Conservation (phyloP, 73 alveolate genomes). For the Blepharisma stoltei region DNA sequence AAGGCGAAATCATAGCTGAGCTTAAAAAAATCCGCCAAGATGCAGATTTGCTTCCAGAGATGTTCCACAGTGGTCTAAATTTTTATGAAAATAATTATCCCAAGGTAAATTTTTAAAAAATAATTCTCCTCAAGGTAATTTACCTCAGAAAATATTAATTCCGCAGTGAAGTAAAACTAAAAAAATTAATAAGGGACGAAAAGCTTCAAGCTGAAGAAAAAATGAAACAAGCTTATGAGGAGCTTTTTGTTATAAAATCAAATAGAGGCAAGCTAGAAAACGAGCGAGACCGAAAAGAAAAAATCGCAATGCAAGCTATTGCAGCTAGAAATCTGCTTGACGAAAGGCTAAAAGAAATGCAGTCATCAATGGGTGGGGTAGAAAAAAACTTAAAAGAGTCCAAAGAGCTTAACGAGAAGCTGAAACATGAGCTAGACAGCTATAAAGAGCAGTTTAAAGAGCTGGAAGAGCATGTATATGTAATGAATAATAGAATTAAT, state of each 20-base stretch:
- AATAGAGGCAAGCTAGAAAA: slow-evolving; percentile 58
- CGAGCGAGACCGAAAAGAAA: slow-evolving; percentile 63
- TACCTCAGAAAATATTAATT: no score
- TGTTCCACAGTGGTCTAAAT: slow-evolving; percentile 75
- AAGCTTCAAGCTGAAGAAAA: slow-evolving; percentile 62
- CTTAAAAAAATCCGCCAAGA: slow-evolving; percentile 56
- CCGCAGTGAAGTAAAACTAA: slow-evolving; percentile 64
- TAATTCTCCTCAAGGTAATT: no score
- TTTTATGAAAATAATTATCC: no score
- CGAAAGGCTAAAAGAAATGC: not conserved
- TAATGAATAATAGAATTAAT: slow-evolving; percentile 61
- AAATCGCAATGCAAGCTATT: slow-evolving; percentile 62
- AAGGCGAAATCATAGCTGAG: slow-evolving; percentile 56
- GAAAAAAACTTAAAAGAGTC: slow-evolving; percentile 33
- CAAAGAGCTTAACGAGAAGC: slow-evolving; percentile 37
- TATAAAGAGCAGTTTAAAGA: slow-evolving; percentile 61
- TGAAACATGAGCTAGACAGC: slow-evolving; percentile 50
- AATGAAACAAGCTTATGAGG: slow-evolving; percentile 52
- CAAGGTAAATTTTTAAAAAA: no score
- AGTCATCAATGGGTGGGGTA: slow-evolving; percentile 36
- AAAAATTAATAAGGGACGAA: slow-evolving; percentile 55
- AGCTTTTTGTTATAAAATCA: slow-evolving; percentile 12
- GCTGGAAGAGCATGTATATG: slow-evolving; percentile 52
- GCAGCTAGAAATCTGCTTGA: slow-evolving; percentile 66
- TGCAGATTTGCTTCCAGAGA: slow-evolving; percentile 67